These are phyloP conservation scores for Silene latifolia DNA, from an alignment of 148 eudicot species.

Conservation along the genomic window DNA sequence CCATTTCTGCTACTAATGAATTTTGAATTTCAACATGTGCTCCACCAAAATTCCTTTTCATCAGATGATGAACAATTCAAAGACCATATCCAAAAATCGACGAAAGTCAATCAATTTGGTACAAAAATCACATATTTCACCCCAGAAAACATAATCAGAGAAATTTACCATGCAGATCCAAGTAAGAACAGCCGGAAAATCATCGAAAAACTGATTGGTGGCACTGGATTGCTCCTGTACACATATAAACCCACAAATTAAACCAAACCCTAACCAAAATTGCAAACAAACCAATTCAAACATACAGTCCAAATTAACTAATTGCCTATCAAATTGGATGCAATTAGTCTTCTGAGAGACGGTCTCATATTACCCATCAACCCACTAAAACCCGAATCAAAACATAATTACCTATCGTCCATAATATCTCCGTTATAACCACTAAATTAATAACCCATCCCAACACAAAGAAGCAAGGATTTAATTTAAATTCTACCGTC, in stretches of 20 bases:
- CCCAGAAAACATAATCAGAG: not conserved
- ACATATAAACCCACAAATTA: not conserved
- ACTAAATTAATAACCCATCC: no score
- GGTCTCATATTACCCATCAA: not conserved
- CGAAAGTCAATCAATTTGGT: not conserved
- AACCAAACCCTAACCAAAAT: not conserved
- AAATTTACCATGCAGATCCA: conserved; percentile 17
- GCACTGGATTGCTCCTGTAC: conserved; percentile 24
- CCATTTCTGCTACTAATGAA: not conserved
- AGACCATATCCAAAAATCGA: not conserved
- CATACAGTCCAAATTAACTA: not conserved
- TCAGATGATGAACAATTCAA: conserved; percentile 3
- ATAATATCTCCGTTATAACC: no score
- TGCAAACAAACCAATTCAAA: not conserved
- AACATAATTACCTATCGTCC: no score
- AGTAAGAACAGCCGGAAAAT: conserved; percentile 23
- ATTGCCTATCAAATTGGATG: not conserved
- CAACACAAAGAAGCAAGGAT: no score
- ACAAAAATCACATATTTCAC: not conserved
- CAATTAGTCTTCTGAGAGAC: not conserved
- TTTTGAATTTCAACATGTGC: not conserved
- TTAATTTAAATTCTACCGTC: no score
- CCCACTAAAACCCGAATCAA: no score
- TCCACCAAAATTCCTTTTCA: not conserved
- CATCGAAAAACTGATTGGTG: conserved; percentile 8